Conservation (phyloP, 352 stramenopile genomes). For the Globisporangium yorkense region DNA sequence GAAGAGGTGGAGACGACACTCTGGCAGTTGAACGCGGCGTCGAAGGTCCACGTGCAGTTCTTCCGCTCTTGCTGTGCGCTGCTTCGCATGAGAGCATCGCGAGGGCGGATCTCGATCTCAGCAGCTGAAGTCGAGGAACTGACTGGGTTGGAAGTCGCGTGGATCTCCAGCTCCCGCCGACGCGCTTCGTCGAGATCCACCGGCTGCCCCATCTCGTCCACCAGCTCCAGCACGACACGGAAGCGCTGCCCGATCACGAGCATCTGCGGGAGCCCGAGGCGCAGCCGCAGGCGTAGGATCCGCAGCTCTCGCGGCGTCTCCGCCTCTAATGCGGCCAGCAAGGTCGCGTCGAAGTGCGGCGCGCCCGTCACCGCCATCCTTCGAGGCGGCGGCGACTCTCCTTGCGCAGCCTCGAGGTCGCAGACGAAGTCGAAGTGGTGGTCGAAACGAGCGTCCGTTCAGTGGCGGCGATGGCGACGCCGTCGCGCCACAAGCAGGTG, state of each 20-base stretch:
- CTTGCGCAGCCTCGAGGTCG: too few species aligned
- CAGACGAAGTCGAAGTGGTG: too few species aligned
- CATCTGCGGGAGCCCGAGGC: constrained; percentile 27
- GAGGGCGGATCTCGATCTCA: background rate
- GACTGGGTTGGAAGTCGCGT: background rate
- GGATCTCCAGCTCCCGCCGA: constrained; percentile 5
- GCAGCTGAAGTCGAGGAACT: background rate
- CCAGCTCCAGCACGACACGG: constrained; percentile 33
- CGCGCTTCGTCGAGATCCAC: background rate
- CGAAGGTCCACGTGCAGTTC: constrained; percentile 6
- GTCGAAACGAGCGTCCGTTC: background rate
- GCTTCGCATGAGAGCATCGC: background rate
- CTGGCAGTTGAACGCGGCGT: constrained; percentile 1
- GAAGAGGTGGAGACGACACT: background rate
- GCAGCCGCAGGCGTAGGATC: constrained; percentile 40
- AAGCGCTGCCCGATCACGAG: constrained; percentile 24
- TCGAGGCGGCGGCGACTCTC: too few species aligned
- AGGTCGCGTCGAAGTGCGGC: constrained; percentile 12
- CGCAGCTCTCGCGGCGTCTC: constrained; percentile 14
- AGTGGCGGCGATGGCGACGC: background rate
- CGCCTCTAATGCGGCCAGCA: constrained; percentile 10
- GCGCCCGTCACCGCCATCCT: background rate
- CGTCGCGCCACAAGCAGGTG: too few species aligned
- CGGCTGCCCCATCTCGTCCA: constrained; percentile 53
- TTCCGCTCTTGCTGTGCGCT: background rate